Evolutionary conservation across 2,329 filamentous ascomycete species (phyloP), one percentile per base, ranked within the genome.

Genomic region (Clonostachys rhizophaga): DNA sequence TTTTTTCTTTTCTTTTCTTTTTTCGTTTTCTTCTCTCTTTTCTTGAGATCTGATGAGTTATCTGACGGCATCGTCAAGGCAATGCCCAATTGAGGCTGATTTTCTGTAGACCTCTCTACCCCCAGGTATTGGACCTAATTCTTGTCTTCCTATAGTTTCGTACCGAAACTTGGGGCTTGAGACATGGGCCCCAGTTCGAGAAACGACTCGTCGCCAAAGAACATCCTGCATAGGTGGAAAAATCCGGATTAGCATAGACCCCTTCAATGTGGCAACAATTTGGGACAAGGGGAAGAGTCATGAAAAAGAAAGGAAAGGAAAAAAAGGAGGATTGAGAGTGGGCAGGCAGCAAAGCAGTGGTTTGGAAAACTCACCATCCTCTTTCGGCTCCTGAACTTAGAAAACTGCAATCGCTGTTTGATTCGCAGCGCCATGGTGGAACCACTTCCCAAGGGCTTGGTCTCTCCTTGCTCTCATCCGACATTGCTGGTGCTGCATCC

Each of bases 381-480:
- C 91, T 78, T 67, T 97, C 92, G 57, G 87, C 86, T 8, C 92
- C 92, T 47, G 79, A 78, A 46, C 75, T 81, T 54, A 97, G 71
- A 66, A 92, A 95, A 50, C 79, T 84, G 59, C 91, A 96, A 63
- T 96, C 89, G 14, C 90, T 90, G 68, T 96, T 92, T 46, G 80
- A 62, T 50, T 82, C 78, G 60, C 90, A 91, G 39, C 81, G 76
- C 92, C 92, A 99, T 30, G 86, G 86, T 36, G 89, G 90, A 24
- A 76, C 73, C 34, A 49, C 50, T 30, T 30, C 24, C 24, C 10
- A 10, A 10, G 24, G 9, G 24, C 24, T 30, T 10, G 24, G 24
- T 30, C 24, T 48, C 40, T 39, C 44, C 18, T 68, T 74, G 1
- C 78, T 79, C 50, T 65, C 68, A 41, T 46, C 36, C 36, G 14